These are phyloP conservation scores for Aspergillus floridensis DNA, from an alignment of 2,329 filamentous ascomycete species.

Conservation along the genomic window DNA sequence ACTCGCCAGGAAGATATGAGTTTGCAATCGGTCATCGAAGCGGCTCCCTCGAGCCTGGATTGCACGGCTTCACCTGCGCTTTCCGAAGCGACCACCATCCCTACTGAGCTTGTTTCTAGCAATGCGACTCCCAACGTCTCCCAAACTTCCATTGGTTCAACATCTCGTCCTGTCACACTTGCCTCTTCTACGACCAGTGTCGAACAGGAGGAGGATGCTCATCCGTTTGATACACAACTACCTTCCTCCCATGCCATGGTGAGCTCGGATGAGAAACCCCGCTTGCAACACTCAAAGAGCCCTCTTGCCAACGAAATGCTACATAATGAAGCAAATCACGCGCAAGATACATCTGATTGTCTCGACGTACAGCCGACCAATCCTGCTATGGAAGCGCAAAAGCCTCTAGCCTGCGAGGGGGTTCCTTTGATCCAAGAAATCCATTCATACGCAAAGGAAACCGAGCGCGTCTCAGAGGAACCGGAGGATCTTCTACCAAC, in stretches of 20 bases:
- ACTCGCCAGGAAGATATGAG: neutral
- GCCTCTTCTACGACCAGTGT: neutral
- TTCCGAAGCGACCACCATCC: neutral
- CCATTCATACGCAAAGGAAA: neutral
- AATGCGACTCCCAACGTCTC: neutral
- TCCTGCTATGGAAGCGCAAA: neutral
- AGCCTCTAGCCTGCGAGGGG: neutral
- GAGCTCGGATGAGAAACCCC: neutral
- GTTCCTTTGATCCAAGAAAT: neutral
- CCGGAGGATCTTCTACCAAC: neutral
- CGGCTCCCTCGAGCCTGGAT: neutral
- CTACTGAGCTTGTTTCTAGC: neutral
- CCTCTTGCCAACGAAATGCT: neutral
- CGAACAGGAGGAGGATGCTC: neutral
- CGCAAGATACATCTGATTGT: neutral
- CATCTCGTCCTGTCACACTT: neutral
- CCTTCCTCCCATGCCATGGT: neutral
- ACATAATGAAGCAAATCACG: neutral
- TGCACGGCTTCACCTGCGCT: neutral
- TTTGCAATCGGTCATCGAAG: neutral
- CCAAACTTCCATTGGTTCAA: neutral
- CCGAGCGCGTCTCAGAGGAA: neutral
- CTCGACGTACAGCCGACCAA: neutral
- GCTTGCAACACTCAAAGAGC: neutral
- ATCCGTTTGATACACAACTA: neutral